phyloP scores from a whole-genome alignment of 1,284 basidiomycete genomes.

The Phellinidium pouzarii region DNA sequence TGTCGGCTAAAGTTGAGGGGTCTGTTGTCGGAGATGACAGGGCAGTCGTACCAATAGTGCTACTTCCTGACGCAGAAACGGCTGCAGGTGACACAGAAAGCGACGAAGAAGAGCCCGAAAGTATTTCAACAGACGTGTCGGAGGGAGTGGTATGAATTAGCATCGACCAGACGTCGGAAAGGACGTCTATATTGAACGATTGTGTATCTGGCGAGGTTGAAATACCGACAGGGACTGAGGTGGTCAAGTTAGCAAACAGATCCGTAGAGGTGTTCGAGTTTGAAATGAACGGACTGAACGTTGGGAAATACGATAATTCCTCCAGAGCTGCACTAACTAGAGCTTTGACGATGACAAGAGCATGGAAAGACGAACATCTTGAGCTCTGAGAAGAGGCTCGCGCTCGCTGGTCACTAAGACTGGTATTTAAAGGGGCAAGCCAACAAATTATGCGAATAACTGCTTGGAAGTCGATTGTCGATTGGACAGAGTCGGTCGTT shows the following conservation, averaged over 20 bases:
- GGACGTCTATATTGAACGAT: neutral
- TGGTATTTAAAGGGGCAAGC: too few relatives aligned
- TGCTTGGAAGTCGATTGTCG: too few relatives aligned
- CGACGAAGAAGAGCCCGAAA: neutral
- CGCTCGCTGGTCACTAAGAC: too few relatives aligned
- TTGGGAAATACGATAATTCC: neutral
- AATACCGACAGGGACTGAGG: neutral
- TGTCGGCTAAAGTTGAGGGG: constrained; percentile 21
- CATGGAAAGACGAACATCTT: too few relatives aligned
- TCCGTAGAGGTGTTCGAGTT: too few relatives aligned
- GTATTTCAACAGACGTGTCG: neutral
- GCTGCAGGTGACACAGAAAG: neutral
- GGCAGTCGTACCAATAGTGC: constrained; percentile 1
- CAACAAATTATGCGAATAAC: too few relatives aligned
- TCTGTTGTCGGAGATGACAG: constrained; percentile 8
- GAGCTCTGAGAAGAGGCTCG: too few relatives aligned
- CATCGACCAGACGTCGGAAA: neutral
- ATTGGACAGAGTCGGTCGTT: too few relatives aligned
- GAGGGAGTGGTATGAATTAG: neutral
- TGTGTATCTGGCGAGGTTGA: neutral
- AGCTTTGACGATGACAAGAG: too few relatives aligned
- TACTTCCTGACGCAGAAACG: neutral
- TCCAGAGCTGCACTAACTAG: neutral
- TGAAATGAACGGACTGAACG: neutral
- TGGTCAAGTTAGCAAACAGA: too few relatives aligned